These are phyloP conservation scores for Cylindrotheca closterium DNA, from an alignment of 108 stramenopile species.

Conservation along the genomic window DNA sequence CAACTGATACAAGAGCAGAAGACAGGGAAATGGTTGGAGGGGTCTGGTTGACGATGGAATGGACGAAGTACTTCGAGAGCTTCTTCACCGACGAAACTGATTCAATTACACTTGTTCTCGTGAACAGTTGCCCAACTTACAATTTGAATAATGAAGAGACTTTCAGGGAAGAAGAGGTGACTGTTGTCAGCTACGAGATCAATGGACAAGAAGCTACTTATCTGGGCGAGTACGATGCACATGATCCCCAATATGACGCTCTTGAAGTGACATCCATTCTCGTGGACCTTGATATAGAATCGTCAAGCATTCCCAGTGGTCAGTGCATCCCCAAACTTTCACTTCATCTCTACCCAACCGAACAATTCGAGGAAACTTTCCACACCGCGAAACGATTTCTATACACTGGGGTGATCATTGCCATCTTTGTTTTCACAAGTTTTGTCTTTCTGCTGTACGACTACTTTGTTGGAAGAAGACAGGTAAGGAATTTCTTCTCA, in stretches of 20 bases:
- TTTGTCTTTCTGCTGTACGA: slow-evolving; percentile 26
- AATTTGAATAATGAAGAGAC: too few relatives aligned
- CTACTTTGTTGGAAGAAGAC: slow-evolving; percentile 23
- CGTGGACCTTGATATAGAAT: not conserved
- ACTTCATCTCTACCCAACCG: slow-evolving; percentile 4
- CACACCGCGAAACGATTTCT: not conserved
- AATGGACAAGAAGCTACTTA: not conserved
- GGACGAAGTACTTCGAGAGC: too few relatives aligned
- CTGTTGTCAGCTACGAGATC: not conserved
- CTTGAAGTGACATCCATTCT: not conserved
- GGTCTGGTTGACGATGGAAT: too few relatives aligned
- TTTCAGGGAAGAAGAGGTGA: too few relatives aligned
- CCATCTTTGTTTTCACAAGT: slow-evolving; percentile 3
- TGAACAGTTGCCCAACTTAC: too few relatives aligned
- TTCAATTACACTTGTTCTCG: too few relatives aligned
- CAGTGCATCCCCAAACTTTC: too few relatives aligned
- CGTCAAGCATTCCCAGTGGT: not conserved
- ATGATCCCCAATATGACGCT: slow-evolving; percentile 3
- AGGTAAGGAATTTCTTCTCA: too few relatives aligned
- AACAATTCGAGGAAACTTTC: slow-evolving; percentile 3
- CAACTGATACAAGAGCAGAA: too few relatives aligned
- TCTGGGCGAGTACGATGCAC: not conserved
- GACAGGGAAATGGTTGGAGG: too few relatives aligned
- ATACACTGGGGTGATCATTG: slow-evolving; percentile 1
- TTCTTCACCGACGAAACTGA: too few relatives aligned